These are phyloP conservation scores for Fusarium vanettenii DNA, from an alignment of 2,329 filamentous ascomycete species.

Conservation along the genomic window DNA sequence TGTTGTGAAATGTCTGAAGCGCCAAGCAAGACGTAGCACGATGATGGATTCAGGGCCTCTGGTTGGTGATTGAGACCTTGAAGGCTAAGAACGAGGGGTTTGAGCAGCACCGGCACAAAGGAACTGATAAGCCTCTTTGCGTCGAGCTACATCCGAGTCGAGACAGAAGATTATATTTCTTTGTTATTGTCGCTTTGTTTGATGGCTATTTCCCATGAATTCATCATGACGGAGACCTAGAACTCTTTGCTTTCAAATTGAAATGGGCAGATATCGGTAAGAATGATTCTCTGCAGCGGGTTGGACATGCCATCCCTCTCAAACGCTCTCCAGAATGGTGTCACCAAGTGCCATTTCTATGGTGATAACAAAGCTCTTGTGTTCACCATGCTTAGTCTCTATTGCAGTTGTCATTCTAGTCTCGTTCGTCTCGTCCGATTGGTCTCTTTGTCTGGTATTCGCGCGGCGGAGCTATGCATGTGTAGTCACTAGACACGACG, in stretches of 20 bases:
- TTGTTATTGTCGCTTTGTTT: not conserved
- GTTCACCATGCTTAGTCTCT: too few relatives aligned
- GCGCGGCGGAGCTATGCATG: not conserved
- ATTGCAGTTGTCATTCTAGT: not conserved
- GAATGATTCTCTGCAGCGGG: not conserved
- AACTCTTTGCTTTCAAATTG: not conserved
- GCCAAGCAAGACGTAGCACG: not conserved
- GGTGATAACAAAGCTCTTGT: not conserved
- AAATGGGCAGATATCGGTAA: not conserved
- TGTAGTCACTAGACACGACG: not conserved
- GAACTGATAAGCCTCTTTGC: not conserved
- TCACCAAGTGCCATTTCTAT: not conserved
- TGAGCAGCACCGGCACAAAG: not conserved
- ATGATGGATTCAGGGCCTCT: not conserved
- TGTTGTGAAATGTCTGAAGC: not conserved
- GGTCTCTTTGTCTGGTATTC: not conserved
- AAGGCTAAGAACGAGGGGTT: not conserved
- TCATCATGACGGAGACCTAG: not conserved
- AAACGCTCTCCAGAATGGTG: not conserved
- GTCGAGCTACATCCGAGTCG: not conserved
- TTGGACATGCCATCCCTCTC: not conserved
- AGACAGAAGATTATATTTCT: not conserved
- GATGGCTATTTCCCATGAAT: not conserved
- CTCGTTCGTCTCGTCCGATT: not conserved
- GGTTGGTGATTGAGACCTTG: not conserved